Evolutionary conservation across 768 basidiomycete species (phyloP), one percentile per base, ranked within the genome.

Genomic region (Mycena indigotica): DNA sequence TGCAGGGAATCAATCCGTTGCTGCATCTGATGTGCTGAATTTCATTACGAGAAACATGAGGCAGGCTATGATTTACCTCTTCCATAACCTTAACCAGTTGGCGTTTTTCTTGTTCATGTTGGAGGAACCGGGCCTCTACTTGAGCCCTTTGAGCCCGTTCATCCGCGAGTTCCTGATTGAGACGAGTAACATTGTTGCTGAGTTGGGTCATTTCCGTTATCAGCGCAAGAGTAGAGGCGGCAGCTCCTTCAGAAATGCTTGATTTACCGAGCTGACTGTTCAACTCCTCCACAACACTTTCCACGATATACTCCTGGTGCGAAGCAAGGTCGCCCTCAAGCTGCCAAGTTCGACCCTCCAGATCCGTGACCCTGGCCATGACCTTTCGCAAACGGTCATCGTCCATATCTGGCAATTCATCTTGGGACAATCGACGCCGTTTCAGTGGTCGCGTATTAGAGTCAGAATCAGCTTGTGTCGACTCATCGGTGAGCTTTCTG

Each of bases 361-460:
- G 40, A 23, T 53, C 58, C 23, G 65, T 63, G 21, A 70, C 28
- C 45, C 61, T 64, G 2, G 39, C 57, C 16, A 67, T 66, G 8
- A 72, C 53, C 32, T 53, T 49, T 5, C 65, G 58, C 15, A 65
- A 21, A 5, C 67, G 62, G 21, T 65, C 65, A 5, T 65, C 66
- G 19, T 25, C 52, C 3, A 67, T 5, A 1, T 70, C 67, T 35
- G 50, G 46, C 23, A 68, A 59, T 5, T 46, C 52, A 16, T 64
- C 57, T 10, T 6, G 8, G 15, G 64, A 65, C 15, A 65, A n/a
- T 39, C 72, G 72, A 6, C 72, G 69, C 10, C 71, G 69, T 49
- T 74, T 73, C 30, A 65, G 55, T 5, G 70, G 71, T 13, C 69
- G 61, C 51, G 55, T 5, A 24, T 32, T 59, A 28, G 46, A 52